These are phyloP conservation scores for Fusarium annulatum DNA, from an alignment of 2,329 filamentous ascomycete species.

Conservation along the genomic window DNA sequence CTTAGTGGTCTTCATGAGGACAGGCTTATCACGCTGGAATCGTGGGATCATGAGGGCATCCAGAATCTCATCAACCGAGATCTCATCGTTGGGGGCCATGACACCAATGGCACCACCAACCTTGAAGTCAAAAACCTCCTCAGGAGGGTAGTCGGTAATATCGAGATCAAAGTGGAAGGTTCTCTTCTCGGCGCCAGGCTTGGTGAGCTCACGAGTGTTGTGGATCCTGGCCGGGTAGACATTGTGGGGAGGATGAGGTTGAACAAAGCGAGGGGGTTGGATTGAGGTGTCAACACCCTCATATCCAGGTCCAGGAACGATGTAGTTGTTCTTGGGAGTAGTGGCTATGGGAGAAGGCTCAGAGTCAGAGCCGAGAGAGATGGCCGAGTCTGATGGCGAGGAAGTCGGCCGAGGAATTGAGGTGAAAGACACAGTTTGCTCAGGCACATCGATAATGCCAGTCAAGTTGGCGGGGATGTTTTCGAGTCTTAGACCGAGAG, in stretches of 20 bases:
- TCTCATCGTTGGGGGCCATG: constrained; percentile 84
- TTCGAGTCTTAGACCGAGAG: constrained; percentile 80
- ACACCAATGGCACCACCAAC: constrained; percentile 96
- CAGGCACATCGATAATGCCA: constrained; percentile 76
- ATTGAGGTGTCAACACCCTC: constrained; percentile 65
- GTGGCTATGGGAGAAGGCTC: constrained; percentile 34
- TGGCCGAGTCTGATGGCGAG: constrained; percentile 60
- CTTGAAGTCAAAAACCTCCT: constrained; percentile 89
- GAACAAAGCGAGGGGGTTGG: constrained; percentile 88
- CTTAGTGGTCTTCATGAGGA: constrained; percentile 79
- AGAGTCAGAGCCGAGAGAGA: constrained; percentile 55
- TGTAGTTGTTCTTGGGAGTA: constrained; percentile 26
- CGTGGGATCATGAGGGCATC: constrained; percentile 84
- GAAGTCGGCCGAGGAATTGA: constrained; percentile 58
- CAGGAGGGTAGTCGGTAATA: constrained; percentile 90
- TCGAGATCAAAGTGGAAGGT: constrained; percentile 98
- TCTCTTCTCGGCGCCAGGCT: constrained; percentile 89
- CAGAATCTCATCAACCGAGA: constrained; percentile 84
- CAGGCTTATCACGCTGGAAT: constrained; percentile 84
- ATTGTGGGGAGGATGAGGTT: constrained; percentile 92
- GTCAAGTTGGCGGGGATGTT: constrained; percentile 79
- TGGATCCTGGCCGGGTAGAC: constrained; percentile 92
- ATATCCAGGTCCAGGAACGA: constrained; percentile 51
- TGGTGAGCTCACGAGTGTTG: constrained; percentile 86
- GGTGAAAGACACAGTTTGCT: constrained; percentile 78